Conservation (phyloP, 371 early-diverging fungal species). For the Mortierella sp. region DNA sequence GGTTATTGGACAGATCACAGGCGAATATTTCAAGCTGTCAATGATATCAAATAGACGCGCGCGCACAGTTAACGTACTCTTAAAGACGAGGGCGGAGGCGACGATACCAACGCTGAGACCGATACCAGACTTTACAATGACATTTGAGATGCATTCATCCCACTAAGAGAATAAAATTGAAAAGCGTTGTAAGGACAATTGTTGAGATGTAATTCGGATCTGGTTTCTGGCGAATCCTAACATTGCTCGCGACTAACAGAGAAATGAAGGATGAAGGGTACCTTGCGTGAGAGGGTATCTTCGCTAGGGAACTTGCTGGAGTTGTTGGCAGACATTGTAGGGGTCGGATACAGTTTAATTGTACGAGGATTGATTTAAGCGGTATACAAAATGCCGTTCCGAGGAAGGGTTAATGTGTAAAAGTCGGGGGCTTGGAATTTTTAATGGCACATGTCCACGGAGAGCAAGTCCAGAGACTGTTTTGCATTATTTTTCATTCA, state of each 20-base stretch:
- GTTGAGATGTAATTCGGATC: neutral
- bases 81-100: conserved; percentile 90
- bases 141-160: conserved; percentile 91
- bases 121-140: conserved; percentile 86
- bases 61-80: conserved; percentile 71
- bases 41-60: neutral
- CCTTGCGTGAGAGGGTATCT: conserved; percentile 54
- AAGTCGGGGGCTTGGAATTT: neutral
- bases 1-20: neutral
- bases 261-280: neutral
- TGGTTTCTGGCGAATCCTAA: neutral
- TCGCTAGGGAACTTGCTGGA: conserved; percentile 48
- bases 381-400: neutral
- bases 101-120: conserved; percentile 92
- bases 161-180: conserved; percentile 65
- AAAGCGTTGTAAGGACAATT: neutral
- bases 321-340: conserved; percentile 16
- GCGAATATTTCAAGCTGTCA: neutral
- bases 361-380: neutral
- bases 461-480: no score
- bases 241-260: neutral
- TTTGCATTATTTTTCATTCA: neutral
- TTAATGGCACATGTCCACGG: neutral
- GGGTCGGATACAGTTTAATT: neutral
- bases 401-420: neutral